A percentile compares a stretch with the other conserved stretches of the same genome.
phyloP scores from a whole-genome alignment of 306 rosid genomes.

The Comarum palustre region DNA sequence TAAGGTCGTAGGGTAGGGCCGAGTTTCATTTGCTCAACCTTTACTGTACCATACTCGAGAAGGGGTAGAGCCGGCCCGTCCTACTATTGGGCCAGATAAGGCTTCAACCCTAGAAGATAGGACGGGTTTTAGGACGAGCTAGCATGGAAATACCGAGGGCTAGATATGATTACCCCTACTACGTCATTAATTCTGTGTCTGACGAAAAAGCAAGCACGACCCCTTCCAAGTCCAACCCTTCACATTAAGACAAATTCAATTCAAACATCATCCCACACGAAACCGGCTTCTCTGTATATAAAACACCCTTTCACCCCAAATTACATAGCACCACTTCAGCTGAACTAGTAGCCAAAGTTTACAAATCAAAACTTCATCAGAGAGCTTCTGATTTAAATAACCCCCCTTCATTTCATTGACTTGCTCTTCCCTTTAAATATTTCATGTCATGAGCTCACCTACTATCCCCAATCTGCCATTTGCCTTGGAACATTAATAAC shows the following conservation, averaged over 20 bases:
- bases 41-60: too few relatives aligned
- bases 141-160: too few relatives aligned
- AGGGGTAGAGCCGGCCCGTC: too few relatives aligned
- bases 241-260: constrained; percentile 9
- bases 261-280: constrained; percentile 25
- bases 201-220: constrained; percentile 20
- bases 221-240: constrained; percentile 18
- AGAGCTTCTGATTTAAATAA: neutral
- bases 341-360: constrained; percentile 18
- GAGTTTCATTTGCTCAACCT: too few relatives aligned
- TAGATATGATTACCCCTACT: neutral
- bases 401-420: constrained; percentile 23
- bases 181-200: constrained; percentile 2
- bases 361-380: neutral
- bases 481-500: constrained; percentile 12
- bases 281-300: constrained; percentile 17
- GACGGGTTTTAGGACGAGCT: too few relatives aligned
- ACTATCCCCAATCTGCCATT: neutral
- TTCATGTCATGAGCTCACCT: constrained; percentile 4
- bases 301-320: neutral
- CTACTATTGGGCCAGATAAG: too few relatives aligned
- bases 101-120: too few relatives aligned
- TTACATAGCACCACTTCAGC: constrained; percentile 3
- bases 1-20: too few relatives aligned
- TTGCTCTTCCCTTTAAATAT: constrained; percentile 22